Evolutionary conservation across 495 filamentous ascomycete species (phyloP).

Genomic region (Tuber indicum): DNA sequence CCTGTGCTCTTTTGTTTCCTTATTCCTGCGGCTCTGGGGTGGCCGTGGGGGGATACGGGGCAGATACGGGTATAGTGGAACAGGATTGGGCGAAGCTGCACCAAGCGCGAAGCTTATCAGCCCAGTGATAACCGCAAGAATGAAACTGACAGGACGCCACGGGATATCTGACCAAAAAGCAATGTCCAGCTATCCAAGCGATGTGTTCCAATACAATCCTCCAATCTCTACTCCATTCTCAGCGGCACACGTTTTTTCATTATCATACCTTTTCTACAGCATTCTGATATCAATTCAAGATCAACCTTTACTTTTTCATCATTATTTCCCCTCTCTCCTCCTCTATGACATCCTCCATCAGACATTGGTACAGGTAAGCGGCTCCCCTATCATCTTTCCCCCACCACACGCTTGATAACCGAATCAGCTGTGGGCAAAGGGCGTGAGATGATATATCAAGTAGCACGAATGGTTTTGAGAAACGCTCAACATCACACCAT

Average conservation of each 20-base stretch:
- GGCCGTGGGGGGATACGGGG: neutral
- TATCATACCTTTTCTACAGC: neutral
- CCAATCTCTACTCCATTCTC: slow-evolving; percentile 1
- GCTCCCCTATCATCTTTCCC: neutral
- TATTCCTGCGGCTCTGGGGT: neutral
- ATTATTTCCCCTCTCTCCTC: neutral
- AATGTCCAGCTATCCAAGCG: slow-evolving; percentile 1
- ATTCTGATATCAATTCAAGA: neutral
- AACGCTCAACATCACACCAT: neutral
- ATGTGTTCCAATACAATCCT: slow-evolving; percentile 5
- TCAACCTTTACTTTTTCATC: slow-evolving; percentile 3
- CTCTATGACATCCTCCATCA: neutral
- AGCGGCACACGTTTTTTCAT: slow-evolving; percentile 3
- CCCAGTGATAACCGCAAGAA: neutral
- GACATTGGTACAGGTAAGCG: slow-evolving; percentile 5
- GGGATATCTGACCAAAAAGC: neutral
- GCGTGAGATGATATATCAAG: slow-evolving; percentile 4
- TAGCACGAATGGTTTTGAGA: neutral
- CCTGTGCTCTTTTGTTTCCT: neutral
- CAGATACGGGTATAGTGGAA: neutral
- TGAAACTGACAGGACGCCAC: neutral
- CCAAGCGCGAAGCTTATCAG: neutral
- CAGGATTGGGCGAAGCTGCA: neutral
- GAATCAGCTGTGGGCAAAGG: neutral
- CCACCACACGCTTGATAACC: neutral